These are phyloP conservation scores for Corrigiola litoralis DNA, from an alignment of 179 eudicot genomes.

Conservation along the genomic window DNA sequence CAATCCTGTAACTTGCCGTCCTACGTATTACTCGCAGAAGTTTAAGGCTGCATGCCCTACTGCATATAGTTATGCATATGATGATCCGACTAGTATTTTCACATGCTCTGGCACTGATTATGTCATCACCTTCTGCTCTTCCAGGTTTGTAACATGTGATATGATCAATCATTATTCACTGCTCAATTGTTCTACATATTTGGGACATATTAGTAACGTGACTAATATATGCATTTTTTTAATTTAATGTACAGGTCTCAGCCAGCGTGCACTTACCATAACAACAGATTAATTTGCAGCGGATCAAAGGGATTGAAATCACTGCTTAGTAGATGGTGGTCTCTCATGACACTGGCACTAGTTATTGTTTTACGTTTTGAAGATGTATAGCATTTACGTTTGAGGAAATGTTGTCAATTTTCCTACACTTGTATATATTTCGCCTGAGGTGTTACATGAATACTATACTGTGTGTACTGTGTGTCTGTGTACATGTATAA, in stretches of 20 bases:
- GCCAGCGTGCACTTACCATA: slow-evolving; percentile 47
- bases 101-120: slow-evolving; percentile 62
- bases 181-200: neutral
- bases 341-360: too few species aligned
- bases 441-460: too few species aligned
- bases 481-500: too few species aligned
- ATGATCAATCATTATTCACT: neutral
- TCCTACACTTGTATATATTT: too few species aligned
- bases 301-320: slow-evolving; percentile 29
- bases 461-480: too few species aligned
- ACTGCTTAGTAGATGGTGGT: slow-evolving; percentile 21
- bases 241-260: slow-evolving; percentile 27
- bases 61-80: slow-evolving; percentile 74
- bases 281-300: slow-evolving; percentile 41
- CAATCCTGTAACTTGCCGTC: slow-evolving; percentile 46
- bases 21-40: slow-evolving; percentile 53
- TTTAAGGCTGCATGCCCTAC: slow-evolving; percentile 83
- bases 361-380: too few species aligned
- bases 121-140: slow-evolving; percentile 51
- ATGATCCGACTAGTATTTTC: slow-evolving; percentile 65
- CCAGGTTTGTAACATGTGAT: slow-evolving; percentile 29
- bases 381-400: too few species aligned
- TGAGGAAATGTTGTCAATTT: too few species aligned
- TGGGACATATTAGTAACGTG: neutral
- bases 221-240: neutral